Base-by-base conservation (phyloP, 169 alveolate species). In the Eimeria maxima region DNA sequence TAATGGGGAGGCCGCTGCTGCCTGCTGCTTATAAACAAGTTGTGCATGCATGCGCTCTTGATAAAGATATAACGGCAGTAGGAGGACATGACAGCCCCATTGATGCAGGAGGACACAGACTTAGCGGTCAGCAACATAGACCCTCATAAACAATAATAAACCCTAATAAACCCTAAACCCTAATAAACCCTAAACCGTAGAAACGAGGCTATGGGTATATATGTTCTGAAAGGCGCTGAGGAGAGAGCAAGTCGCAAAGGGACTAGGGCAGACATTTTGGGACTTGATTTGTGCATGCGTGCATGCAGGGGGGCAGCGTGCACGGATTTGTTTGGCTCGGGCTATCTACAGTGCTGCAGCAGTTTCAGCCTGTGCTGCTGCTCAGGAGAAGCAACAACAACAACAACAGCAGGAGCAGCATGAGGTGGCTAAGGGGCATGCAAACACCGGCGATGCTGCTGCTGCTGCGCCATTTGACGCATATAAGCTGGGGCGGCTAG, bases 91-190 rank as follows among this genome's bases (percentile, higher is more conserved):
- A 42, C 45, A 88, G 84, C 50, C 69, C 65, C 20, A 44, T 88
- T 67, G 94, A 88, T 81, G 55, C 84, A 16, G 94, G 94, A 18
- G 94, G 94, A 13, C 94, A 88, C 42, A 38, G 94, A 22, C 94
- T 88, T 2, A 88, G 94, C 50, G 94, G 94, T 88, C 11, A 33
- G 81, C 29, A 5, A 2, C 78, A 5, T 20, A 67, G 8, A 67
- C n/a, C n/a, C n/a, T n/a, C n/a, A n/a, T n/a, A n/a, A n/a, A n/a
- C n/a, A n/a, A n/a, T n/a, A n/a, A n/a, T 27, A 67, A 20, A 67
- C 76, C 27, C 27, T 20, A 67, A n/a, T 50, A 7, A 69, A 69
- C 47, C 81, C 50, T 33, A 69, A 69, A 33, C 81, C 42, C 81
- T 69, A 69, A 50, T 50, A 5, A 57, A 57, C 67, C 67, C 67